Percentiles rank a stretch among this genome's conserved stretches.
These are phyloP conservation scores for Dactylellina haptotyla DNA, from an alignment of 2,329 filamentous ascomycete genomes.

Conservation along the genomic window DNA sequence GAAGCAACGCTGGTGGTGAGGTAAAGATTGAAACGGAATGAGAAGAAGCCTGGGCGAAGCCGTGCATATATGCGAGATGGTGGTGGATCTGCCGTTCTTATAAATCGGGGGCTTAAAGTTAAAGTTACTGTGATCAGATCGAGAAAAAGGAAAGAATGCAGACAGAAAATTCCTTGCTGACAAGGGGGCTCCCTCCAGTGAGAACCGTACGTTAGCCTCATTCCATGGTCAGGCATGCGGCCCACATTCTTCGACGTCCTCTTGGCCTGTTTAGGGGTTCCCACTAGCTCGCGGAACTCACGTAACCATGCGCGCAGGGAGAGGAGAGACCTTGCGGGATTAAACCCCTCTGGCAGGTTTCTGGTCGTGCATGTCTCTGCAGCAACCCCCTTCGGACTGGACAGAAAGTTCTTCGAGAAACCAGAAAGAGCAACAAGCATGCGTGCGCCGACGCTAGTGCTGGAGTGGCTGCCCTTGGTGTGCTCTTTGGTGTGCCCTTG, in stretches of 20 bases:
- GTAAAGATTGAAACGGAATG: too few relatives aligned
- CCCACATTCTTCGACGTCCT: conserved; percentile 45
- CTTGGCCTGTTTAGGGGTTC: background rate
- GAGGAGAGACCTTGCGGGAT: background rate
- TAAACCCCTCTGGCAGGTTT: background rate
- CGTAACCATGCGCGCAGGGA: conserved; percentile 11
- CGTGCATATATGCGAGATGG: conserved; percentile 53
- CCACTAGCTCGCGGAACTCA: background rate
- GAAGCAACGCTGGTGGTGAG: conserved; percentile 21
- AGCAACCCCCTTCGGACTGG: background rate
- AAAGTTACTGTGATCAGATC: conserved; percentile 38
- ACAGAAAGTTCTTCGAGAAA: background rate
- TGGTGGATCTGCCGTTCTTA: conserved; percentile 52
- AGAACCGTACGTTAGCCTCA: conserved; percentile 50
- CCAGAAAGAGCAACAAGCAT: background rate
- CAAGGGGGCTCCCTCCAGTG: conserved; percentile 20
- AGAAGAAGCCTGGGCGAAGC: conserved; percentile 6
- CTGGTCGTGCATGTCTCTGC: background rate
- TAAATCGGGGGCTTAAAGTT: conserved; percentile 53
- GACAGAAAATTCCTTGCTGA: conserved; percentile 49
- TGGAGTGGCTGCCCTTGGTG: too few relatives aligned
- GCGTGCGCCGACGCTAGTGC: background rate
- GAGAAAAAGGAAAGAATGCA: conserved; percentile 41
- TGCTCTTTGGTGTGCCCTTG: background rate
- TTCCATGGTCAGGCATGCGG: conserved; percentile 52